Conservation (phyloP, 768 basidiomycete genomes). For the Mrakia hoshinonis region DNA sequence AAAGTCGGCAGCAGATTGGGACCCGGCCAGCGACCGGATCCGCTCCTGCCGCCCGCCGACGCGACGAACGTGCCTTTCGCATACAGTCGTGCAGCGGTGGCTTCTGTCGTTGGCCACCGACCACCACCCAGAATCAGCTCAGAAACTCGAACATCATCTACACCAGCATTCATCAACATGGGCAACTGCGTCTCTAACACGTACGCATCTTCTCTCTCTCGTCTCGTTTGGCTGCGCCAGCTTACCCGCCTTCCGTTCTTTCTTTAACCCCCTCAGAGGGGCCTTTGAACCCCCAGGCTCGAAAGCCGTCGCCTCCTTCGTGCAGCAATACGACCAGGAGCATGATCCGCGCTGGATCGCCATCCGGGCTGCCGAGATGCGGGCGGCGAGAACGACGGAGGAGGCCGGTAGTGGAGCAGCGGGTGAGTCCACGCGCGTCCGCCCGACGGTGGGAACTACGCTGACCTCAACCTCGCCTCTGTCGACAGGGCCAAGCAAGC, state of each 20-base stretch:
- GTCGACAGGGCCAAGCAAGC: too few relatives aligned
- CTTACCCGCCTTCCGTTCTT: background rate
- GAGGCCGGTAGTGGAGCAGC: background rate
- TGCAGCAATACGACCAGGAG: background rate
- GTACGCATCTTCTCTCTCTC: background rate
- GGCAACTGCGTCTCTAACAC: background rate
- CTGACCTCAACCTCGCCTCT: background rate
- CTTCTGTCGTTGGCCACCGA: background rate
- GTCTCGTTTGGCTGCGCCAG: background rate
- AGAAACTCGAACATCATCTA: background rate
- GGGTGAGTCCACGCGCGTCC: background rate
- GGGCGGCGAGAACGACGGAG: background rate
- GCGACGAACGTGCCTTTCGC: background rate
- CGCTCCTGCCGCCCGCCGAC: background rate
- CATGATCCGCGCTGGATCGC: constrained; percentile 11
- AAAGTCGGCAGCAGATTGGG: background rate
- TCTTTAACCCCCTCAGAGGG: background rate
- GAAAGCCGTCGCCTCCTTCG: background rate
- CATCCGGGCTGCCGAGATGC: background rate
- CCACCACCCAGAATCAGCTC: background rate
- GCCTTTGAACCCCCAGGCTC: constrained; percentile 16
- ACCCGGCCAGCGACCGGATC: background rate
- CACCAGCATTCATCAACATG: background rate
- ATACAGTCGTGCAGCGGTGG: too few relatives aligned
- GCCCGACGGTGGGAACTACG: background rate